A percentile compares a stretch with the other conserved stretches of the same genome.
These are phyloP conservation scores for Bombardia bombarda DNA, from an alignment of 495 filamentous ascomycete species.

Conservation along the genomic window DNA sequence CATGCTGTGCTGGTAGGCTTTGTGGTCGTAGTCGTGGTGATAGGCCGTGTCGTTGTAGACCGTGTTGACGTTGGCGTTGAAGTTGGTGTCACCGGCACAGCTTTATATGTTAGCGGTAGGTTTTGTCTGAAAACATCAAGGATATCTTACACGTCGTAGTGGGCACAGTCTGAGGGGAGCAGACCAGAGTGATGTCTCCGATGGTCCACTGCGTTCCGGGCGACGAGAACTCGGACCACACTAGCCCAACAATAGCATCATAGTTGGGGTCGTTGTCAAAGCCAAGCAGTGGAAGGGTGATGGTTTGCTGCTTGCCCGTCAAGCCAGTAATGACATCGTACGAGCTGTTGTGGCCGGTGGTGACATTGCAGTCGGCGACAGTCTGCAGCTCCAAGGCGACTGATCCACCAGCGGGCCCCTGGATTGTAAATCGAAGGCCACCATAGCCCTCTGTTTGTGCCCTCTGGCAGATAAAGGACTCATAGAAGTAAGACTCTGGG, in stretches of 20 bases:
- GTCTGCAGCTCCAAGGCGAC: constrained; percentile 50
- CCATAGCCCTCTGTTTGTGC: constrained; percentile 39
- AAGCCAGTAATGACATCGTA: constrained; percentile 38
- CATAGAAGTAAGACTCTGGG: constrained; percentile 48
- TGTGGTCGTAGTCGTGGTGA: constrained; percentile 6
- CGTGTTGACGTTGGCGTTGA: constrained; percentile 8
- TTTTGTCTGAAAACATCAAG: neutral
- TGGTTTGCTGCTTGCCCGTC: constrained; percentile 43
- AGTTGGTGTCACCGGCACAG: constrained; percentile 8
- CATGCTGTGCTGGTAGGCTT: constrained; percentile 24
- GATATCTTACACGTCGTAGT: constrained; percentile 15
- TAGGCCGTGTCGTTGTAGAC: no score
- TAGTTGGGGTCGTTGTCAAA: constrained; percentile 43
- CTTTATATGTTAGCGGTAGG: neutral
- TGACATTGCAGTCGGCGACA: constrained; percentile 28
- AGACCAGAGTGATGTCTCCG: constrained; percentile 44
- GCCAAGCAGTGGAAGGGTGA: constrained; percentile 44
- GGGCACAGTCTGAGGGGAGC: constrained; percentile 17
- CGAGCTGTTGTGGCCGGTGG: constrained; percentile 35
- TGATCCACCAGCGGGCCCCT: constrained; percentile 42
- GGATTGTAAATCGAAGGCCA: constrained; percentile 46
- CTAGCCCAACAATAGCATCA: constrained; percentile 41
- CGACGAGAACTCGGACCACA: constrained; percentile 43
- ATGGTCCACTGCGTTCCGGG: constrained; percentile 39
- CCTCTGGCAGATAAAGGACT: constrained; percentile 43